Percentiles rank a stretch among this genome's conserved stretches.
phyloP scores from a whole-genome alignment of 169 alveolate species.

The Toxoplasma gondii region DNA sequence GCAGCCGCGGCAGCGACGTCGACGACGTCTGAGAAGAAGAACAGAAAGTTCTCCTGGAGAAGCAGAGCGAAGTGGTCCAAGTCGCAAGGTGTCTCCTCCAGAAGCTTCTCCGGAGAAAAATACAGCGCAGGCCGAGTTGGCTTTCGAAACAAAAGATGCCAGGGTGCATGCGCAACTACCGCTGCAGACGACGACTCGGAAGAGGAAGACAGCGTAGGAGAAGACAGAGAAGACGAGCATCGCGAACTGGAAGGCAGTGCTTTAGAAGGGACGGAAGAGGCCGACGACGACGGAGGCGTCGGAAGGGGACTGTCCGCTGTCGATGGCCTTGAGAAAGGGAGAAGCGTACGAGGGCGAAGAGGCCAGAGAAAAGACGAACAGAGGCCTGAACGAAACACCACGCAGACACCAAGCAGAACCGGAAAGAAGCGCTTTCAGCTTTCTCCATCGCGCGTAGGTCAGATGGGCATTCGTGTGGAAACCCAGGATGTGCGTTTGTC shows the following conservation, averaged over 20 bases:
- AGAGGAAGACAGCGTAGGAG: background rate
- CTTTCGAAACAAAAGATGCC: background rate
- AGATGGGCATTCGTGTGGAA: too few species aligned
- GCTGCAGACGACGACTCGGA: background rate
- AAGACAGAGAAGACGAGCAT: background rate
- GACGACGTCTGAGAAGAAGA: background rate
- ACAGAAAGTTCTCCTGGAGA: constrained; percentile 30
- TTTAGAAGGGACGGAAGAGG: background rate
- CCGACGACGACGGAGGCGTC: too few species aligned
- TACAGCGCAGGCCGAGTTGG: constrained; percentile 7
- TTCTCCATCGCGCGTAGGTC: background rate
- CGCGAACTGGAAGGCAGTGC: background rate
- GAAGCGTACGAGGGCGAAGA: background rate
- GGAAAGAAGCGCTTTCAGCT: background rate
- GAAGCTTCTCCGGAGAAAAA: constrained; percentile 25
- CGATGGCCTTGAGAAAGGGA: background rate
- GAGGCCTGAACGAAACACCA: background rate
- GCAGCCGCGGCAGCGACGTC: background rate
- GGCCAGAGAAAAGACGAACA: background rate
- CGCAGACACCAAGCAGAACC: background rate
- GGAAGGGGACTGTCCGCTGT: background rate
- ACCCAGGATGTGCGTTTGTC: too few species aligned
- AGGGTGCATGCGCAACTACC: constrained; percentile 15
- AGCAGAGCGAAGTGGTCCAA: background rate
- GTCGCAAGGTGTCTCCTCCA: constrained; percentile 17